phyloP scores from a whole-genome alignment of 257 asterid genomes.

The Capsicum baccatum region DNA sequence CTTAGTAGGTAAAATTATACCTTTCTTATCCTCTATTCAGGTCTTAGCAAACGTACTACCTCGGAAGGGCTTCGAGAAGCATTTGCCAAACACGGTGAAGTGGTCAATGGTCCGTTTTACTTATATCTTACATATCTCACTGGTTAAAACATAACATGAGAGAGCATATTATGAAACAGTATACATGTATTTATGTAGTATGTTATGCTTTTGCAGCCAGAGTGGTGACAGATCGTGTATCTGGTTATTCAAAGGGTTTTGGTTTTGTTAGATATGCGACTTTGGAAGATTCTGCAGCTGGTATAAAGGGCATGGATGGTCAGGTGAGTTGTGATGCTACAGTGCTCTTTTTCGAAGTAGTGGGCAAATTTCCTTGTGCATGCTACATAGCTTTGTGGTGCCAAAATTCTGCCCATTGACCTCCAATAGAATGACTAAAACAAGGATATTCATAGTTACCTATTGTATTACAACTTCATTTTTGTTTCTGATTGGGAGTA shows the following conservation, averaged over 20 bases:
- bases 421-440: neutral
- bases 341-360: neutral
- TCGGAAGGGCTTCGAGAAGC: slow-evolving; percentile 75
- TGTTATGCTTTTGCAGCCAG: slow-evolving; percentile 60
- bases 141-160: neutral
- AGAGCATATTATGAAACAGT: neutral
- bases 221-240: slow-evolving; percentile 78
- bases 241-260: slow-evolving; percentile 89
- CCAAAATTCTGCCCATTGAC: neutral
- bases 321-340: slow-evolving; percentile 51
- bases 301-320: slow-evolving; percentile 88
- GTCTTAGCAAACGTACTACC: slow-evolving; percentile 92
- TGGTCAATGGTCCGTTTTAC: slow-evolving; percentile 59
- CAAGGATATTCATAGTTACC: neutral
- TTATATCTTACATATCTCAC: neutral
- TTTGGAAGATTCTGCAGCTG: slow-evolving; percentile 67
- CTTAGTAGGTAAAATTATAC: neutral
- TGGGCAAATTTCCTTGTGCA: neutral
- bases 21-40: slow-evolving; percentile 45
- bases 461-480: neutral
- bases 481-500: neutral
- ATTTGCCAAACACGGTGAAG: slow-evolving; percentile 78
- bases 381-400: neutral
- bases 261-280: slow-evolving; percentile 82
- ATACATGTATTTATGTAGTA: neutral